Conservation (phyloP, 371 early-diverging fungal species). For the Mucor lusitanicus region DNA sequence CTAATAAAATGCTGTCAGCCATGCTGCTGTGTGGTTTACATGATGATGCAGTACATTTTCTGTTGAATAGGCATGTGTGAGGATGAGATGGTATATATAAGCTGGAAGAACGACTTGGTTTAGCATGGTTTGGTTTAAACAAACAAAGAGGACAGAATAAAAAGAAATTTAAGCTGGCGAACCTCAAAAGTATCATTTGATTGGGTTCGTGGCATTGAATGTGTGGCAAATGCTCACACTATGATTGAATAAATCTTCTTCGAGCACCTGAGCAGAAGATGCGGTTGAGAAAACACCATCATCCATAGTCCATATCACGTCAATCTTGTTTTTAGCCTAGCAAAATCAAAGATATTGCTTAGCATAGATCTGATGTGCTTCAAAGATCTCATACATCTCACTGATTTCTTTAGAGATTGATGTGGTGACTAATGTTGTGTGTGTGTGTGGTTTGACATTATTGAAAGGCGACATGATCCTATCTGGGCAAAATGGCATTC, state of each 20-base stretch:
- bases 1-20: constrained; percentile 23
- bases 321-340: not conserved
- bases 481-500: no score
- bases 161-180: not conserved
- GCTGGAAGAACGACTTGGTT: constrained; percentile 46
- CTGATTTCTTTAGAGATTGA: not conserved
- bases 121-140: constrained; percentile 18
- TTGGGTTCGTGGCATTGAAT: not conserved
- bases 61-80: constrained; percentile 59
- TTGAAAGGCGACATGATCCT: no score
- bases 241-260: no score
- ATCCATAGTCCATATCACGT: not conserved
- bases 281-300: not conserved
- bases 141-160: not conserved
- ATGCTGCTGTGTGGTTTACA: no score
- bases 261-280: not conserved
- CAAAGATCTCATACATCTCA: not conserved
- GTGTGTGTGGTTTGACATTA: not conserved
- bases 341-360: no score
- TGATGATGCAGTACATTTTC: constrained; percentile 45
- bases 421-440: not conserved
- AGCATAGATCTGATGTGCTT: not conserved
- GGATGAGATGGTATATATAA: constrained; percentile 50
- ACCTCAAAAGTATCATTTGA: not conserved
- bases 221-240: not conserved